Evolutionary conservation across 805 yeast genomes (phyloP), one percentile per base, ranked within the genome.

Genomic region (Saccharomycopsis olivae): DNA sequence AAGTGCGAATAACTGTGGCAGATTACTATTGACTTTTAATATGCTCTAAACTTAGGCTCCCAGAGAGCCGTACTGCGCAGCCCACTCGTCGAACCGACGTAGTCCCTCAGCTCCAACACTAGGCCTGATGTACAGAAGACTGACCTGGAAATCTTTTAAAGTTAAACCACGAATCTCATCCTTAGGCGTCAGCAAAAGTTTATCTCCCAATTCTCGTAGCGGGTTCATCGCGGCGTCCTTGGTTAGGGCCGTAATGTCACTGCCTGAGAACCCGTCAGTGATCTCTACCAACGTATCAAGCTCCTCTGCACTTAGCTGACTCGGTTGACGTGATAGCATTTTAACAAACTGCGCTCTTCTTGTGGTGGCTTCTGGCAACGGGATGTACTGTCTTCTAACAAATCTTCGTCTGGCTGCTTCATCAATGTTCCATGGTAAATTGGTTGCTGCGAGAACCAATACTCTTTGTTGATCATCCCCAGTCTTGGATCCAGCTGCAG

Each of bases 141-240:
- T 83, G 29, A 64, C 69, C 39, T 68, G 66, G 55, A 89, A 92
- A 56, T 89, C 98, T n/a, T 67, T 65, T 34, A 82, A 61, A 34
- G 68, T 65, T 36, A 89, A 75, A 0, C 94, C 81, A 43, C 97
- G 66, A 44, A 89, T 86, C 39, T 76, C 79, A 40, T 80, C 86
- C 34, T 85, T 79, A 6, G 85, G 67, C 0, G 75, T 73, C 29
- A 66, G 61, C 49, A 89, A 64, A 41, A 92, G 65, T 39, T 80
- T 76, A 42, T 89, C 97, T 4, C 97, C 97, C 25, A 92, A 63
- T 23, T 86, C 78, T 48, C 98, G 67, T 34, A 92, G 66, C 1
- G 98, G 97, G 2, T 95, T 95, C 96, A 89, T 89, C 1, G 97
- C 98, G 3, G 96, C 94, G 54, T 89, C 98, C 59, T 92, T 92